These are phyloP conservation scores for Globisporangium spinosum DNA, from an alignment of 352 stramenopile genomes.

Conservation along the genomic window DNA sequence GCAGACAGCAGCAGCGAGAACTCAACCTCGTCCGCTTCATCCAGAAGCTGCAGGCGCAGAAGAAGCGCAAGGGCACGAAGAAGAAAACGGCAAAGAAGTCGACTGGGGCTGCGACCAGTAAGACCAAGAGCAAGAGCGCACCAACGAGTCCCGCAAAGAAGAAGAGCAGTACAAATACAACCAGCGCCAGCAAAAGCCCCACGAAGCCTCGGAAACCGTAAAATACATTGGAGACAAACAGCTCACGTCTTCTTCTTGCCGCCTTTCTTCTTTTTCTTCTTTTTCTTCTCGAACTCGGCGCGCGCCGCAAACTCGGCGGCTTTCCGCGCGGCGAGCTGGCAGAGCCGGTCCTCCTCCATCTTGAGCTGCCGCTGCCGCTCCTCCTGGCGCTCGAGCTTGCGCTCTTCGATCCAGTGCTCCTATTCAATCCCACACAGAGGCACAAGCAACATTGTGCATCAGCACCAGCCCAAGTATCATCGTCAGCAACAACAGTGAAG, in stretches of 20 bases:
- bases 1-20: slow-evolving; percentile 29
- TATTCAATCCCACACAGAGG: slow-evolving; percentile 15
- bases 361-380: slow-evolving; percentile 51
- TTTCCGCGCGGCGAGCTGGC: slow-evolving; percentile 65
- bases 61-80: slow-evolving; percentile 21
- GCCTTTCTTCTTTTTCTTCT: slow-evolving; percentile 66
- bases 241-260: slow-evolving; percentile 59
- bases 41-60: slow-evolving; percentile 32
- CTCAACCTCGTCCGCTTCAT: slow-evolving; percentile 49
- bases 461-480: background rate
- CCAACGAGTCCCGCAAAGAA: slow-evolving; percentile 5
- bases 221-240: background rate
- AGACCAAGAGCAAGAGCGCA: background rate
- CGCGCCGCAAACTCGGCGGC: slow-evolving; percentile 67
- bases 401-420: slow-evolving; percentile 76
- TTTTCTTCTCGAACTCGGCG: slow-evolving; percentile 78
- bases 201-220: slow-evolving; percentile 2
- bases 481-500: background rate
- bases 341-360: slow-evolving; percentile 59
- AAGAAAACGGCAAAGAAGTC: slow-evolving; percentile 23
- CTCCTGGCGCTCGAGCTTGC: slow-evolving; percentile 49
- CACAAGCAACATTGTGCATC: slow-evolving; percentile 5
- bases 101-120: slow-evolving; percentile 24
- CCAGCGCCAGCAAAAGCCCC: background rate
- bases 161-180: background rate